phyloP scores from a whole-genome alignment of 495 filamentous ascomycete genomes.

The Trichoderma reesei region DNA sequence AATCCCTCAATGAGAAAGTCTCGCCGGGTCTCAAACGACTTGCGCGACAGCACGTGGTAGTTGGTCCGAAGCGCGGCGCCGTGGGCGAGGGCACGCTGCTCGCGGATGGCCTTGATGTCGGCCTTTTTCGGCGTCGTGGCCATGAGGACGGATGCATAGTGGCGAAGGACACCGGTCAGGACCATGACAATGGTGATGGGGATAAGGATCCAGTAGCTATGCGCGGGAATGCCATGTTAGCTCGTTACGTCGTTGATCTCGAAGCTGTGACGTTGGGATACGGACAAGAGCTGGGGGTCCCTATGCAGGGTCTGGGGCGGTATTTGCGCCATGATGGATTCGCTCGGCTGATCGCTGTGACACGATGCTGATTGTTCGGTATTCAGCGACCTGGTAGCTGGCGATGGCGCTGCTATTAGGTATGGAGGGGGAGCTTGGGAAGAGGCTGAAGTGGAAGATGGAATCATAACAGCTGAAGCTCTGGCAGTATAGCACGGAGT shows the following conservation, averaged over 20 bases:
- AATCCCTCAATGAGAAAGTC: conserved; percentile 70
- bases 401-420: not conserved
- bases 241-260: conserved; percentile 63
- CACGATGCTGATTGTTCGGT: not conserved
- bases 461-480: no score
- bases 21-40: conserved; percentile 70
- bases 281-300: conserved; percentile 96
- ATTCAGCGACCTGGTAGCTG: not conserved
- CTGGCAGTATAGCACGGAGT: not conserved
- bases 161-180: conserved; percentile 86
- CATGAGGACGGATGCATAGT: conserved; percentile 90
- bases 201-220: conserved; percentile 94
- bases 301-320: conserved; percentile 90
- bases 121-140: conserved; percentile 75
- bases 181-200: conserved; percentile 98
- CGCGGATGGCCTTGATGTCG: conserved; percentile 63
- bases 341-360: not conserved
- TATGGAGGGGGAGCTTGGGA: not conserved
- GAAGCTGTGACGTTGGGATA: conserved; percentile 48
- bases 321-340: conserved; percentile 66
- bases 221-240: conserved; percentile 58
- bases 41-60: conserved; percentile 57
- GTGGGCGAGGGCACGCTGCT: conserved; percentile 79
- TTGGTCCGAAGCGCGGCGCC: conserved; percentile 80
- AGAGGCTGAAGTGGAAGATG: conserved; percentile 4